These are phyloP conservation scores for Solanum sejunctum DNA, from an alignment of 257 asterid genomes.

Conservation along the genomic window DNA sequence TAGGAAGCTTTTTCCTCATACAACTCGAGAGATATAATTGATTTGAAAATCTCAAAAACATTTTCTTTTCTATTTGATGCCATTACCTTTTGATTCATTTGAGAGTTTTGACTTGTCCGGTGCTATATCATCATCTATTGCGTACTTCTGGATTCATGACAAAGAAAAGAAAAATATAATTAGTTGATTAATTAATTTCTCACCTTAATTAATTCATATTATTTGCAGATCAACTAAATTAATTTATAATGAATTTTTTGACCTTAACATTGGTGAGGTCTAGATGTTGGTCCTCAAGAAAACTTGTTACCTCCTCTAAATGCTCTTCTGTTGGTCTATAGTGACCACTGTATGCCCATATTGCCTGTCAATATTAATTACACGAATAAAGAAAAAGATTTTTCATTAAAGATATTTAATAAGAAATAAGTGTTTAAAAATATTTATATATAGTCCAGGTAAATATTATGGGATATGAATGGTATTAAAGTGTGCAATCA, in stretches of 20 bases:
- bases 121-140: neutral
- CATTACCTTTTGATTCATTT: neutral
- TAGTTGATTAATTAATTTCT: neutral
- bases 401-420: neutral
- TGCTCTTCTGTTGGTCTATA: constrained; percentile 7
- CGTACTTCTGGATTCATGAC: neutral
- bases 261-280: constrained; percentile 8
- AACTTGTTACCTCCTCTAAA: neutral
- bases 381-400: neutral
- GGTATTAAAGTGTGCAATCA: too few relatives aligned
- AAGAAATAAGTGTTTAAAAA: neutral
- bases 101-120: neutral
- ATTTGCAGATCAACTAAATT: neutral
- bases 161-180: neutral
- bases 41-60: too few relatives aligned
- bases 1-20: neutral
- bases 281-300: constrained; percentile 4
- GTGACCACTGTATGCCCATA: constrained; percentile 13
- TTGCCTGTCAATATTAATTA: neutral
- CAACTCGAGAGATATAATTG: neutral
- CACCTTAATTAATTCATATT: neutral
- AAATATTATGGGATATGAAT: neutral
- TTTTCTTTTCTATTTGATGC: neutral
- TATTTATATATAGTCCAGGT: neutral
- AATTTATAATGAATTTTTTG: neutral